Percentiles rank a stretch among this genome's conserved stretches.
phyloP scores from a whole-genome alignment of 306 rosid genomes.

The Acacia acuminata region DNA sequence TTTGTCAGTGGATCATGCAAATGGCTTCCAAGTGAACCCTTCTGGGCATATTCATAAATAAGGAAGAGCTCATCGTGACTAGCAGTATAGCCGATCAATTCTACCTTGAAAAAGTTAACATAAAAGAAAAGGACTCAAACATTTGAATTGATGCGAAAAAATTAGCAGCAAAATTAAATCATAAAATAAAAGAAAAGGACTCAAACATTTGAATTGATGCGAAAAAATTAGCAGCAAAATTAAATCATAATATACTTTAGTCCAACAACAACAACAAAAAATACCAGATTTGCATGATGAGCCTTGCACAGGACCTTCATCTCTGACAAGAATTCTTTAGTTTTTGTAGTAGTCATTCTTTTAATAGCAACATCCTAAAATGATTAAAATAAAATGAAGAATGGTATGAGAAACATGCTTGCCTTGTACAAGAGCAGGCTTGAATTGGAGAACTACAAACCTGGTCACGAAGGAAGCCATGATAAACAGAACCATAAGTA shows the following conservation, averaged over 20 bases:
- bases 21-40: constrained; percentile 94
- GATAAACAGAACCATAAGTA: constrained; percentile 92
- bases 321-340: constrained; percentile 87
- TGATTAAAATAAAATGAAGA: constrained; percentile 32
- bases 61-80: constrained; percentile 87
- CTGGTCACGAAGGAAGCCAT: constrained; percentile 81
- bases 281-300: constrained; percentile 97
- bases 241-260: constrained; percentile 13
- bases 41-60: constrained; percentile 87
- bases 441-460: constrained; percentile 44
- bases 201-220: constrained; percentile 42
- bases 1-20: constrained; percentile 87
- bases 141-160: constrained; percentile 32
- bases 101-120: constrained; percentile 82
- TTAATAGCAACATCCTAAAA: constrained; percentile 94
- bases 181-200: constrained; percentile 26
- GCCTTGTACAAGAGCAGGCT: neutral
- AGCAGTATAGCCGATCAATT: constrained; percentile 95
- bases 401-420: constrained; percentile 26
- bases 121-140: constrained; percentile 41
- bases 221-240: constrained; percentile 36
- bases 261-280: neutral
- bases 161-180: constrained; percentile 37
- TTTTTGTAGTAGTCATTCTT: constrained; percentile 93
- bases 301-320: constrained; percentile 95